Evolutionary conservation across 495 filamentous ascomycete species (phyloP), one percentile per base, ranked within the genome.

Genomic region (Tuber umbilicatum): DNA sequence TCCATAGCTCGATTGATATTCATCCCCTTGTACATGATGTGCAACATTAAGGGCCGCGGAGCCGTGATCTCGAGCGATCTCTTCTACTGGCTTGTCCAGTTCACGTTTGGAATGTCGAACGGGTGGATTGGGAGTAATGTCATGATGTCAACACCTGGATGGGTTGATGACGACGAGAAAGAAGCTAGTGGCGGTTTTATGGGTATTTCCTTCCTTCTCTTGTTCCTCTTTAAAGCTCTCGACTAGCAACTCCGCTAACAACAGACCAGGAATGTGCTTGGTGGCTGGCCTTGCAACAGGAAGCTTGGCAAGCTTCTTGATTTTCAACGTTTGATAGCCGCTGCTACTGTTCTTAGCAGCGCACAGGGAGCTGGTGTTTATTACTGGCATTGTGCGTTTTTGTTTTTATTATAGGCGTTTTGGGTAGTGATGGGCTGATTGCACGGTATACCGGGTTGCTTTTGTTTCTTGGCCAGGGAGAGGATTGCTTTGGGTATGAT

Each of bases 121-220:
- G 95, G 95, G 4, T 97, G 90, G 87, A 75, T 99, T 14, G 91
- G 91, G 4, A 91, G 90, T 64, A 89, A 86, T 76, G 91, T 89
- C 83, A 97, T 99, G 95, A 97, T 98, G 90, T 92, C 90, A 2
- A 91, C 93, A 0, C 89, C 88, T 0, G 87, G 90, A 75, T 93
- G 88, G 87, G 94, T 97, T 31, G 89, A 89, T 7, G 88, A 88
- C 9, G 88, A 89, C 2, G 94, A 98, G 84, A 87, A 90, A 40
- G 93, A 97, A 85, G 93, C 93, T 27, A 90, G 93, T 12, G 95
- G 95, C 45, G 93, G 92, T 10, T 98, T 97, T 78, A 98, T 99
- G 95, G 92, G 92, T 64, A 64, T 64, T 64, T 60, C n/a, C 50
- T 60, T 55, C 50, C 23, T 55, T 27, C 21, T n/a, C 21, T 50